A percentile compares a stretch with the other conserved stretches of the same genome.
phyloP scores from a whole-genome alignment of 257 asterid species.

The Solanum clarkiae region DNA sequence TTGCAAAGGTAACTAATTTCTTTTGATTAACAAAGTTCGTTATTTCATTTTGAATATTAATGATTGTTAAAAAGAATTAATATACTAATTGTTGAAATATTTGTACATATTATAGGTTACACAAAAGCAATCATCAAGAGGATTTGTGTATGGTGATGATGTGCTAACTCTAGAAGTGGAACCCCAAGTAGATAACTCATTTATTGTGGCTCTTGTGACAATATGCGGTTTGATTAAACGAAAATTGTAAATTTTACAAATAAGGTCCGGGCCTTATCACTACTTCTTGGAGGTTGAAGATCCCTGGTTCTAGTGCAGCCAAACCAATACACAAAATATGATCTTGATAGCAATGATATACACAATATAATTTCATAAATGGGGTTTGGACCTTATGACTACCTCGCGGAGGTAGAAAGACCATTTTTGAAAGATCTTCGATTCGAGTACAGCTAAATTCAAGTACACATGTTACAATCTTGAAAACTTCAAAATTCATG shows the following conservation, averaged over 20 bases:
- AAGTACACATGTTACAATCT: neutral
- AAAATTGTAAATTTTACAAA: constrained; percentile 8
- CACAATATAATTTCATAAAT: no score
- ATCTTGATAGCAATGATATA: no score
- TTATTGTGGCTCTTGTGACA: constrained; percentile 60
- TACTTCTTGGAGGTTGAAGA: no score
- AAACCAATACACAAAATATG: no score
- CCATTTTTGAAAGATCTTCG: no score
- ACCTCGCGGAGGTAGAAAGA: no score
- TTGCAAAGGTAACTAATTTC: constrained; percentile 43
- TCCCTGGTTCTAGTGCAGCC: no score
- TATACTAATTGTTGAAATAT: neutral
- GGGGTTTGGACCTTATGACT: no score
- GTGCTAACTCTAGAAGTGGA: constrained; percentile 59
- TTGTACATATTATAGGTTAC: constrained; percentile 26
- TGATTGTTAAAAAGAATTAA: neutral
- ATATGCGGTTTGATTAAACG: constrained; percentile 50
- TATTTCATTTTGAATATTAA: neutral
- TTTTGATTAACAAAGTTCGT: neutral
- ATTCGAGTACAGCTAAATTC: no score
- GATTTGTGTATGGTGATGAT: constrained; percentile 60
- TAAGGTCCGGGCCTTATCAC: no score
- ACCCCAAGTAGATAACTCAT: constrained; percentile 42
- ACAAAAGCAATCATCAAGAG: constrained; percentile 37
- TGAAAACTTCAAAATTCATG: neutral